Evolutionary conservation across 2,329 filamentous ascomycete species (phyloP).

Genomic region (Aureobasidium uvarum): DNA sequence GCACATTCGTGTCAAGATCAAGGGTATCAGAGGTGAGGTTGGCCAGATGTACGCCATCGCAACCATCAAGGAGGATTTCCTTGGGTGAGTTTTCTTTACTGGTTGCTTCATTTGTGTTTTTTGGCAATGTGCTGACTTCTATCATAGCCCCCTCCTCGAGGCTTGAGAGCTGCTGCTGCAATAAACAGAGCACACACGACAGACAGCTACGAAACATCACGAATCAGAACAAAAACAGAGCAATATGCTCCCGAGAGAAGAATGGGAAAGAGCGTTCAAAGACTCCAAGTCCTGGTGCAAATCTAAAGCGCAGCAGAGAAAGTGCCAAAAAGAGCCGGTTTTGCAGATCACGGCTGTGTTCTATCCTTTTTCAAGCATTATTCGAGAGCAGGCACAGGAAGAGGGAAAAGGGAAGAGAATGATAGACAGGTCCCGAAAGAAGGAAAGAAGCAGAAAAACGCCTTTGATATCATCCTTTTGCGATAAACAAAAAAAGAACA

Average conservation of each 20-base stretch:
- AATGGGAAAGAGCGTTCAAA: neutral
- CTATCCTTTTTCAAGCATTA: neutral
- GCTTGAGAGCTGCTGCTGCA: constrained; percentile 12
- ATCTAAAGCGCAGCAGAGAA: neutral
- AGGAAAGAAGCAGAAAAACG: constrained; percentile 6
- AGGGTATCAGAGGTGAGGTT: constrained; percentile 89
- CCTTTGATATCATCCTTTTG: constrained; percentile 15
- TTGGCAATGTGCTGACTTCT: neutral
- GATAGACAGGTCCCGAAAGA: neutral
- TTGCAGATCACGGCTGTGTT: neutral
- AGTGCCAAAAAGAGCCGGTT: neutral
- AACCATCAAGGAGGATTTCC: constrained; percentile 76
- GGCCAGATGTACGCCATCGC: constrained; percentile 96
- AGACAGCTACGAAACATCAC: constrained; percentile 7
- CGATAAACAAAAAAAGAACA: neutral
- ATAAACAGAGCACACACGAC: too few relatives aligned
- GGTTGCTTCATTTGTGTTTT: too few relatives aligned
- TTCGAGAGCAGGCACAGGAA: neutral
- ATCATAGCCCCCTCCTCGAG: constrained; percentile 13
- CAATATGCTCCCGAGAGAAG: neutral
- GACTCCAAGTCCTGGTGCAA: neutral
- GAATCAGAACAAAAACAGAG: neutral
- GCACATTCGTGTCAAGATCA: constrained; percentile 89
- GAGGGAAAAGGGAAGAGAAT: neutral
- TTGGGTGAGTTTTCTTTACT: constrained; percentile 34